Base-by-base conservation (phyloP, 768 basidiomycete genomes). In the Kwoniella bestiolae region DNA sequence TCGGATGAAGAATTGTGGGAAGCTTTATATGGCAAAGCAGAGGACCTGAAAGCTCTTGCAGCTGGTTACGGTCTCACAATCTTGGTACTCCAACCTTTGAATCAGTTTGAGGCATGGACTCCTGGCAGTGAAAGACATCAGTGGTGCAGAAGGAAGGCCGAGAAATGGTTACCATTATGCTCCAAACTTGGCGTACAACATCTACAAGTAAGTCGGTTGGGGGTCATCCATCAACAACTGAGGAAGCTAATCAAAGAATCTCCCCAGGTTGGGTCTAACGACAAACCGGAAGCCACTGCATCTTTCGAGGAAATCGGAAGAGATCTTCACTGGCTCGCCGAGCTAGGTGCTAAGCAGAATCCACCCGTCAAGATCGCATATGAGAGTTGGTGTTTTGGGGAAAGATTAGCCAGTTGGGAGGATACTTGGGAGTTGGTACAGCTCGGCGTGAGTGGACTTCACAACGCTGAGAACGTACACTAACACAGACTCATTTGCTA, bases 71-170 rank as follows among this genome's bases (percentile, higher is more conserved):
- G 50, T 2, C 55, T 79, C 2, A 34, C 60, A 12, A 41, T 77
- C 0, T 52, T 71, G n/a, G 69, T 69, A 18, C 35, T 79, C 0
- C 75, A 77, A 64, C 77, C 77, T 9, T 68, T 79, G 8, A 69
- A 60, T 18, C 56, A 72, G 25, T 78, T 69, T 52, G 75, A 76
- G 21, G 77, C 75, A 7, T 79, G 73, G 71, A 34, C 34, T 5
- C 35, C 60, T 45, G 73, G 71, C 3, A 47, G 53, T 4, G 23
- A 64, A 25, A 56, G 75, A 46, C 11, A 57, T 12, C n/a, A 62
- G 21, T 71, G 69, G n/a, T 65, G 31, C 32, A 62, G 64, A 23
- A 44, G 41, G 41, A 73, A 69, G 52, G 72, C 73, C 3, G 63
- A 70, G 46, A 67, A 49, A 3, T 77, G 76, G 76, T 60, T 78